Evolutionary conservation across 2,329 filamentous ascomycete species (phyloP).

Genomic region (Trichocomaceae sp.): DNA sequence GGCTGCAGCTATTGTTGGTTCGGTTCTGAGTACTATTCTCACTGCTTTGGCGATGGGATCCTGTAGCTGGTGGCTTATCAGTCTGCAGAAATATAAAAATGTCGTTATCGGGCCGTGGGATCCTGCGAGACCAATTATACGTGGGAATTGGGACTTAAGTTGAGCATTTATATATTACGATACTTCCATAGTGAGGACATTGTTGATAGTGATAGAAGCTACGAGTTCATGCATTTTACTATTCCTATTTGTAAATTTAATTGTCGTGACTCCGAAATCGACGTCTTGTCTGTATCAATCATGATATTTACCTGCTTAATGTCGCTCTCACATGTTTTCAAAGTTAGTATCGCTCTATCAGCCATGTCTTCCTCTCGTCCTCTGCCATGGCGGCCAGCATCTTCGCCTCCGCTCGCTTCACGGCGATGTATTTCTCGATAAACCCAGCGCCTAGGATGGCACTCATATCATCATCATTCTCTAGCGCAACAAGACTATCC

Average conservation of each 20-base stretch:
- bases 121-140: constrained; percentile 66
- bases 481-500: constrained; percentile 29
- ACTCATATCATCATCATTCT: constrained; percentile 23
- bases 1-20: constrained; percentile 59
- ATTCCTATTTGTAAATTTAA: background rate
- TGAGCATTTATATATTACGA: no score
- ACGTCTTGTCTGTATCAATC: background rate
- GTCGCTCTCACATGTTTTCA: background rate
- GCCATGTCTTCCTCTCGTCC: constrained; percentile 28
- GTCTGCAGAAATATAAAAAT: constrained; percentile 97
- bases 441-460: constrained; percentile 24
- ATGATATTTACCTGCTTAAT: background rate
- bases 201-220: background rate
- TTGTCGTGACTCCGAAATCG: background rate
- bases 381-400: constrained; percentile 28
- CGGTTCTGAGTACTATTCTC: constrained; percentile 66
- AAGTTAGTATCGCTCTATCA: constrained; percentile 37
- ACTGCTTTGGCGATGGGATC: constrained; percentile 78
- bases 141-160: constrained; percentile 35
- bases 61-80: constrained; percentile 97
- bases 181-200: background rate
- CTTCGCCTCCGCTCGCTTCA: constrained; percentile 30
- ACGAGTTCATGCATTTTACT: background rate
- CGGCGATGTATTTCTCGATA: constrained; percentile 23
- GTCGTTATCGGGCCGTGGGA: constrained; percentile 98